These are phyloP conservation scores for Arxiozyma bovina DNA, from an alignment of 1,139 yeast genomes.

Conservation along the genomic window DNA sequence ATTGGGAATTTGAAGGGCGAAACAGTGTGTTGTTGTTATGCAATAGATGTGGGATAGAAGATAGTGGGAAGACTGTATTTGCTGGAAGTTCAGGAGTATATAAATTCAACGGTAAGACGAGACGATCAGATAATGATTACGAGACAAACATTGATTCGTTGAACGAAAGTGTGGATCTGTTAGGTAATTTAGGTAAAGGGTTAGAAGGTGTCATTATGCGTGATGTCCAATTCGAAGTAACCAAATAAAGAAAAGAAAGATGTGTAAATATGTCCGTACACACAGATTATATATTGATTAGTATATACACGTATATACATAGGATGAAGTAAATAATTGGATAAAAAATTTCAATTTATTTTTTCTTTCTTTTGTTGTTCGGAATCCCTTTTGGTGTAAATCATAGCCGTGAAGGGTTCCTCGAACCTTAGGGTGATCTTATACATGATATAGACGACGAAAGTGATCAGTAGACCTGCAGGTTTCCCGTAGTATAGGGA, in stretches of 20 bases:
- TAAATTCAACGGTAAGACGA: constrained; percentile 37
- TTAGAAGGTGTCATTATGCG: constrained; percentile 53
- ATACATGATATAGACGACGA: constrained; percentile 73
- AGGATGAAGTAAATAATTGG: too few relatives aligned
- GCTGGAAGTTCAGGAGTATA: constrained; percentile 70
- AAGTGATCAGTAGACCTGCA: constrained; percentile 67
- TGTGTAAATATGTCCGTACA: constrained; percentile 17
- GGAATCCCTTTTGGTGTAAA: constrained; percentile 57
- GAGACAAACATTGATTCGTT: constrained; percentile 23
- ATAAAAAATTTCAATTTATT: too few relatives aligned
- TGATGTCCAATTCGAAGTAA: constrained; percentile 41
- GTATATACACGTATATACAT: background rate
- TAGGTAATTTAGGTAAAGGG: constrained; percentile 52
- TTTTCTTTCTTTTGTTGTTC: constrained; percentile 1
- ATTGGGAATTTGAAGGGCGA: constrained; percentile 23
- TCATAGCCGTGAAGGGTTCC: constrained; percentile 91
- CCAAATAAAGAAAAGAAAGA: background rate
- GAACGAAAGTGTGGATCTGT: constrained; percentile 45
- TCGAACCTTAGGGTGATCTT: constrained; percentile 75
- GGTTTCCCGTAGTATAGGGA: constrained; percentile 87
- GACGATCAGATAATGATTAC: constrained; percentile 21
- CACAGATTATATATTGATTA: constrained; percentile 2
- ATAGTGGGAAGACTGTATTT: constrained; percentile 40
- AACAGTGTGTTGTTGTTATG: constrained; percentile 22
- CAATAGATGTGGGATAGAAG: constrained; percentile 72